These are phyloP conservation scores for Diplotaxis tenuifolia DNA, from an alignment of 345 rosid genomes.

Conservation along the genomic window DNA sequence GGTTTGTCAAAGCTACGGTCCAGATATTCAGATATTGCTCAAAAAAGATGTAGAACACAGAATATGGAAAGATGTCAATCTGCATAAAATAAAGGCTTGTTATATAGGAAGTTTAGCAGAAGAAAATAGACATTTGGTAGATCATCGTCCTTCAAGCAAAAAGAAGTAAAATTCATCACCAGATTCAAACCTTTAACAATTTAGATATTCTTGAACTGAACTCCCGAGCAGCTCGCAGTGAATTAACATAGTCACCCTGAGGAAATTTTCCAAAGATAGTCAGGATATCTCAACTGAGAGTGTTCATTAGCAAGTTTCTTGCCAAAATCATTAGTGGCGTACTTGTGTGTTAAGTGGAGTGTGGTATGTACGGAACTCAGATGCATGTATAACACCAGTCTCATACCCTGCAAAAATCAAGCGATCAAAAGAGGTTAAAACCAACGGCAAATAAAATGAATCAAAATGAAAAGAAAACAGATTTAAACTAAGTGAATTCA, in stretches of 20 bases:
- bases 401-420: conserved; percentile 58
- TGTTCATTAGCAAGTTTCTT: conserved; percentile 9
- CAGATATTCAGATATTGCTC: conserved; percentile 96
- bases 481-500: conserved; percentile 10
- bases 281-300: conserved; percentile 13
- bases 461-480: not conserved
- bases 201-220: conserved; percentile 73
- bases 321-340: conserved; percentile 13
- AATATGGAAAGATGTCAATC: conserved; percentile 88
- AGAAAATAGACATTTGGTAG: conserved; percentile 4
- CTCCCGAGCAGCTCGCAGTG: conserved; percentile 83
- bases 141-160: conserved; percentile 13
- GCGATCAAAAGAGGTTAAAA: conserved; percentile 34
- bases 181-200: conserved; percentile 61
- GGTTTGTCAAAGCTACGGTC: conserved; percentile 78
- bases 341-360: conserved; percentile 91
- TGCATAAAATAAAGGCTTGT: conserved; percentile 41
- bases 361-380: conserved; percentile 93
- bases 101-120: conserved; percentile 30
- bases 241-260: conserved; percentile 80
- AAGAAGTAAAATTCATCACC: conserved; percentile 1
- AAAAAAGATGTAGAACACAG: conserved; percentile 90
- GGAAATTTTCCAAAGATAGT: conserved; percentile 26
- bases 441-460: conserved; percentile 39
- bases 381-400: conserved; percentile 76